Evolutionary conservation across 2,329 filamentous ascomycete species (phyloP), one percentile per base, ranked within the genome.

Genomic region (Teratosphaeria pseudoeucalypti): DNA sequence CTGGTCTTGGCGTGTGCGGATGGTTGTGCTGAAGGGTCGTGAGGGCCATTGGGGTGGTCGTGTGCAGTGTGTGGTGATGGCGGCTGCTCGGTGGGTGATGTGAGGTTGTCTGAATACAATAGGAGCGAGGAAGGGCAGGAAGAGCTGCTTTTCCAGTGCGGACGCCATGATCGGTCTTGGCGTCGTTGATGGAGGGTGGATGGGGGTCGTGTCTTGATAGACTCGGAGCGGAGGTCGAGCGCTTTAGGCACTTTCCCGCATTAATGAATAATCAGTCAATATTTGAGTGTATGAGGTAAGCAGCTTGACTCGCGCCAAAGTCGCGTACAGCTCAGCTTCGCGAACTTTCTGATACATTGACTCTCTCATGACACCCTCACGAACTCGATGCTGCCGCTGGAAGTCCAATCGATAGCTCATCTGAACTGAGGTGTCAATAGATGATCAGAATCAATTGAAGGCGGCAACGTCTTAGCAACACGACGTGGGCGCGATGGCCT

Each of bases 401-500:
- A 14, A 23, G 23, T 23, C 9, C 2, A 12, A n/a, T n/a, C 16
- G 37, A 14, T 14, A 6, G 4, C 37, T 43, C 11, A 10, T 2
- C 12, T 43, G 37, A 43, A 16, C 6, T 43, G 2, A 43, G 6
- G 12, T 14, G 16, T 43, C 16, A 12, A 43, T 14, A 14, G 5
- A 12, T n/a, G 11, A 14, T 43, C 12, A 14, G 6, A 14, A 43
- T 43, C 9, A 43, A 43, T 3, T 39, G 11, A 39, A 3, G 16
- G 34, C 34, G 16, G 43, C 7, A 12, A 19, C 6, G 4, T 47
- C 14, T n/a, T 7, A 47, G n/a, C 43, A 23, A n/a, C 43, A 23
- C 43, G 6, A 23, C 43, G 9, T 12, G 34, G 10, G 23, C 43
- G 55, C 6, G 37, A 73, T 73, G 71, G 69, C 71, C 54, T 72